Base-by-base conservation (phyloP, 805 yeast genomes). In the Henningerozyma blattae region DNA sequence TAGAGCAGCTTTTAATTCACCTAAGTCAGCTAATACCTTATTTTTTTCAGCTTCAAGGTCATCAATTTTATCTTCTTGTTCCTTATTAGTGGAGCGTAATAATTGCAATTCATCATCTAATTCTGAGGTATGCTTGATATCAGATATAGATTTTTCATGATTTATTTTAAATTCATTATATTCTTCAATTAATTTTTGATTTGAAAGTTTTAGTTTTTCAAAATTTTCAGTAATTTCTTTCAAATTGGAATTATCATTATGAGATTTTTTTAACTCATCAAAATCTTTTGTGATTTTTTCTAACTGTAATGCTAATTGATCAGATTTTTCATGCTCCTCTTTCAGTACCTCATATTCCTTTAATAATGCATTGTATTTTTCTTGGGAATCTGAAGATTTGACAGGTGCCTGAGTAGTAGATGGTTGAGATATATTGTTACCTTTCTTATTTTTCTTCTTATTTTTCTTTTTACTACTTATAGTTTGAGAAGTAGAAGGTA, bases 1-100 rank as follows among this genome's bases (percentile, higher is more conserved):
- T n/a, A 73, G 36, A 6, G 57, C 54, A 3, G 43, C 34, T 20
- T 52, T 59, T 4, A 58, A 22, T 5, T 35, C 28, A 2, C 17
- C 36, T 27, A 50, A 32, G 18, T 46, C 45, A 8, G 30, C 33
- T 8, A 45, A 40, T 3, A 57, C 34, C 9, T 48, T 12, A 29
- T 47, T 36, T 30, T 47, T 30, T 31, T 48, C 42, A 12, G 10
- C 6, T 24, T 1, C 33, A 22, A 26, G 31, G 34, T 12, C 16
- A 13, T 2, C 24, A 29, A 5, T 6, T 24, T 36, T 32, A n/a
- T 15, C 19, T 15, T 24, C n/a, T 8, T 10, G n/a, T 24, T 24
- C 27, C n/a, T n/a, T 15, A 20, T 9, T 20, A 12, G 7, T 15
- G 12, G 27, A 24, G 7, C n/a, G 10, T 24, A n/a, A n/a, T n/a